Evolutionary conservation across 495 filamentous ascomycete species (phyloP).

Genomic region (Podospora pseudopauciseta): DNA sequence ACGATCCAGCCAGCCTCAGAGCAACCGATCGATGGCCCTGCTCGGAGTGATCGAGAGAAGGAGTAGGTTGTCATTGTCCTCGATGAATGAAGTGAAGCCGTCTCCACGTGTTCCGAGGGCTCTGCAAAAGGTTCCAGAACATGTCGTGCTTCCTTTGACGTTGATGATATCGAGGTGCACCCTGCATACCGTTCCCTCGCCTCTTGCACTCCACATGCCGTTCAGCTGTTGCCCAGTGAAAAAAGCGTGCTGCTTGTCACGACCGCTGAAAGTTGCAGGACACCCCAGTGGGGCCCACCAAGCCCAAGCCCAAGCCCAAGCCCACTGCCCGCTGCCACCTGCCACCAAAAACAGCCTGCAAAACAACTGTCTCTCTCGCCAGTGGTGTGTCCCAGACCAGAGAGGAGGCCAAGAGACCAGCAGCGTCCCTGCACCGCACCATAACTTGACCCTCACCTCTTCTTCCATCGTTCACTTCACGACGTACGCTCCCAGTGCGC

Average conservation of each 20-base stretch:
- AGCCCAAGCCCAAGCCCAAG: conserved; percentile 13
- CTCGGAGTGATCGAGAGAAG: neutral
- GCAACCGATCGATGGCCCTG: too few relatives aligned
- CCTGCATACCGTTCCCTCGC: neutral
- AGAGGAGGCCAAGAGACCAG: neutral
- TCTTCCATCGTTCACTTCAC: conserved; percentile 6
- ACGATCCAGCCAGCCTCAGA: too few relatives aligned
- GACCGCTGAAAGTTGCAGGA: neutral
- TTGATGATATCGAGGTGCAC: conserved; percentile 5
- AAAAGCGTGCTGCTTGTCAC: conserved; percentile 16
- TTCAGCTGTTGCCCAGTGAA: conserved; percentile 25
- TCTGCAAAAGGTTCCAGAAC: neutral
- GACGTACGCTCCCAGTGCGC: conserved; percentile 18
- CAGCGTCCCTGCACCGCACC: conserved; percentile 8
- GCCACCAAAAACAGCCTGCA: conserved; percentile 20
- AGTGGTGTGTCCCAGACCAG: neutral
- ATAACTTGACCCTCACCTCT: neutral
- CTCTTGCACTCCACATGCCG: conserved; percentile 1
- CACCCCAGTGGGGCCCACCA: conserved; percentile 2
- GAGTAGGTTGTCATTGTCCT: neutral
- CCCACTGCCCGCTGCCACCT: conserved; percentile 17
- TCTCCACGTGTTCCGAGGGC: neutral
- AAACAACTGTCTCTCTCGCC: conserved; percentile 4
- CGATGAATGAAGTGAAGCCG: neutral
- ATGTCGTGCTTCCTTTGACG: neutral